phyloP scores from a whole-genome alignment of 257 asterid species.

The Solanum raphanifolium region DNA sequence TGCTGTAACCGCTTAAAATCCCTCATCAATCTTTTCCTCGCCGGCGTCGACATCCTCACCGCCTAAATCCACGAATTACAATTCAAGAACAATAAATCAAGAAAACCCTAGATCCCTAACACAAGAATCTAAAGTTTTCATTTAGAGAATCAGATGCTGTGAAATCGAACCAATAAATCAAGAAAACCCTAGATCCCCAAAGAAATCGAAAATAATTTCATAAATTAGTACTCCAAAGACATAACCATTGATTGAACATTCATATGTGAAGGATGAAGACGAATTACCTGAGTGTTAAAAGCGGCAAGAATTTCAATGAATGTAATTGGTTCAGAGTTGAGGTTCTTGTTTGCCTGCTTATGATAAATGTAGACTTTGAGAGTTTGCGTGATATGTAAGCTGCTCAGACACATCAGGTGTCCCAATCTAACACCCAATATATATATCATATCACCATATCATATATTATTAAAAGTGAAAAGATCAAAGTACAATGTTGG shows the following conservation, averaged over 20 bases:
- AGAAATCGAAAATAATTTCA: neutral
- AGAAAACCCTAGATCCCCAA: neutral
- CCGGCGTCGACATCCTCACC: constrained; percentile 67
- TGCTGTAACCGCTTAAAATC: constrained; percentile 90
- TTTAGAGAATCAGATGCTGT: neutral
- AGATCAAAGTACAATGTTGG: no score
- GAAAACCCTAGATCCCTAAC: neutral
- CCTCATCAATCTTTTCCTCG: constrained; percentile 91
- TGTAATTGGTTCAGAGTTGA: neutral
- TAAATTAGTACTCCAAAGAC: neutral
- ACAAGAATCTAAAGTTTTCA: neutral
- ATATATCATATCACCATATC: no score
- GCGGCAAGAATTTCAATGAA: neutral
- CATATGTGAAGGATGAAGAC: neutral
- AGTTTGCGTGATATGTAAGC: constrained; percentile 5
- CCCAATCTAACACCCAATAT: neutral
- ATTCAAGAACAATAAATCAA: neutral
- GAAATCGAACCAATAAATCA: neutral
- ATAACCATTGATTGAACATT: neutral
- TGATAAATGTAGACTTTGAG: neutral
- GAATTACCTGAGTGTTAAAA: neutral
- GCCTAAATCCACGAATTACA: neutral
- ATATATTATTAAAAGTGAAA: no score
- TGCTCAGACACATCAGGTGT: neutral
- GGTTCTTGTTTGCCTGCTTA: neutral